Conservation (phyloP, 2,329 filamentous ascomycete genomes). For the Calcarisporium arbuscula region DNA sequence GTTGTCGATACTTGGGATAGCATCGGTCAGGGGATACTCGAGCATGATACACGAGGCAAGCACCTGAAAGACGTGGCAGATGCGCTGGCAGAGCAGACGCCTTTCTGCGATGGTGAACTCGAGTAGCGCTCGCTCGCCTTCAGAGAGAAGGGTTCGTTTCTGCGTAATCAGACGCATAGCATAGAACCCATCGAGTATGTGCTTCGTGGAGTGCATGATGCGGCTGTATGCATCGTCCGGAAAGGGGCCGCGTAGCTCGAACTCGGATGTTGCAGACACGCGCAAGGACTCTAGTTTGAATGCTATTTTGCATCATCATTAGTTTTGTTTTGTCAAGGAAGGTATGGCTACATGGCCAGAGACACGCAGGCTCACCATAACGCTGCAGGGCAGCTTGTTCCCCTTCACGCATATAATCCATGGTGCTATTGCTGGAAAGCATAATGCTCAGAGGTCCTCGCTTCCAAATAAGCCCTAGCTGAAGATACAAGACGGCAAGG, state of each 20-base stretch:
- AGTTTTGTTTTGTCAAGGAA: too few species aligned
- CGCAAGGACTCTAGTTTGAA: constrained; percentile 69
- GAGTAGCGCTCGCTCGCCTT: constrained; percentile 76
- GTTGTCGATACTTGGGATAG: constrained; percentile 74
- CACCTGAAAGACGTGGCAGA: constrained; percentile 82
- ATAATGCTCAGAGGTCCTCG: constrained; percentile 78
- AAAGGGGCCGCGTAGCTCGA: constrained; percentile 83
- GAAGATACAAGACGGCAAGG: constrained; percentile 82
- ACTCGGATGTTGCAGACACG: constrained; percentile 71
- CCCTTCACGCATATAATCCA: constrained; percentile 76
- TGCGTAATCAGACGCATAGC: constrained; percentile 91
- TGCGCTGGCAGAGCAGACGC: constrained; percentile 73
- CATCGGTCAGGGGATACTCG: constrained; percentile 87
- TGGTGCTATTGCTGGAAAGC: constrained; percentile 48
- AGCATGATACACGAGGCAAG: constrained; percentile 90
- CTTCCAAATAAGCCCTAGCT: constrained; percentile 95
- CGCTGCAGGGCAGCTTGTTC: constrained; percentile 84
- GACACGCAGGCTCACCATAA: constrained; percentile 55
- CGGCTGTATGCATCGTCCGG: constrained; percentile 65
- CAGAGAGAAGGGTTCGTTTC: constrained; percentile 62
- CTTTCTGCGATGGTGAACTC: constrained; percentile 75
- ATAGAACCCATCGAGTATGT: constrained; percentile 88
- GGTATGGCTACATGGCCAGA: background rate
- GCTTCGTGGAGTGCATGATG: constrained; percentile 72
- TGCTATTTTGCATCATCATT: constrained; percentile 26